Evolutionary conservation across 2,329 filamentous ascomycete genomes (phyloP).

Genomic region (Aspergillaceae sp.): DNA sequence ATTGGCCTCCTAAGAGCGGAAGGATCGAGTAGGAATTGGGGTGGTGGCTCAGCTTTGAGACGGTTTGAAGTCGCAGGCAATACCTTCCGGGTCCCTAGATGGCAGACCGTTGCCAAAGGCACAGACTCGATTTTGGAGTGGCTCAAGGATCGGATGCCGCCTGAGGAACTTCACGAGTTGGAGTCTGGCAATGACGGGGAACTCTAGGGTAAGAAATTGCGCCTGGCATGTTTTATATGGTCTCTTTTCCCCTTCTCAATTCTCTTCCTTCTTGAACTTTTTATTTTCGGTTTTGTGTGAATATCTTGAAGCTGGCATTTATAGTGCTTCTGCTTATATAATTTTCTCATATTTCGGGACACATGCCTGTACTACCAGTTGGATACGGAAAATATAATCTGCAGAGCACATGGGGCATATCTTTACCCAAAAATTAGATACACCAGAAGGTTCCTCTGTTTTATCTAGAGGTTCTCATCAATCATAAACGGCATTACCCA

Average conservation of each 20-base stretch:
- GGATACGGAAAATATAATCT: not conserved
- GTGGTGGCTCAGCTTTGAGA: conserved; percentile 46
- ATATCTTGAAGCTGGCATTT: conserved; percentile 1
- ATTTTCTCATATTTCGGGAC: conserved; percentile 1
- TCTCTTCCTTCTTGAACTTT: not conserved
- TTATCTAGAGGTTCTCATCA: too few species aligned
- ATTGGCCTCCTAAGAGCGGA: conserved; percentile 66
- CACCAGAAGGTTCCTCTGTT: too few species aligned
- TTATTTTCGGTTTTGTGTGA: not conserved
- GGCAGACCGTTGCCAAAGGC: conserved; percentile 74
- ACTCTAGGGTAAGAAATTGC: conserved; percentile 3
- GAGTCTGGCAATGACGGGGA: conserved; percentile 18
- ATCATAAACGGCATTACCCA: not conserved
- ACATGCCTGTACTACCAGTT: not conserved
- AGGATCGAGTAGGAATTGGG: conserved; percentile 26
- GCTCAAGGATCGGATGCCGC: conserved; percentile 66
- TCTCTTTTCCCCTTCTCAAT: conserved; percentile 1
- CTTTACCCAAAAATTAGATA: too few species aligned
- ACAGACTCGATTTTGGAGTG: conserved; percentile 77
- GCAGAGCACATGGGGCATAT: not conserved
- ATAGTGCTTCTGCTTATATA: conserved; percentile 3
- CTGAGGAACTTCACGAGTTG: conserved; percentile 33
- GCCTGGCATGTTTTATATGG: not conserved
- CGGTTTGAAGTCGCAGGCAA: conserved; percentile 75
- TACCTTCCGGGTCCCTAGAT: conserved; percentile 76